A percentile compares a stretch with the other conserved stretches of the same genome.
Evolutionary conservation across 768 basidiomycete species (phyloP).

Genomic region (Boletus rex-veris): DNA sequence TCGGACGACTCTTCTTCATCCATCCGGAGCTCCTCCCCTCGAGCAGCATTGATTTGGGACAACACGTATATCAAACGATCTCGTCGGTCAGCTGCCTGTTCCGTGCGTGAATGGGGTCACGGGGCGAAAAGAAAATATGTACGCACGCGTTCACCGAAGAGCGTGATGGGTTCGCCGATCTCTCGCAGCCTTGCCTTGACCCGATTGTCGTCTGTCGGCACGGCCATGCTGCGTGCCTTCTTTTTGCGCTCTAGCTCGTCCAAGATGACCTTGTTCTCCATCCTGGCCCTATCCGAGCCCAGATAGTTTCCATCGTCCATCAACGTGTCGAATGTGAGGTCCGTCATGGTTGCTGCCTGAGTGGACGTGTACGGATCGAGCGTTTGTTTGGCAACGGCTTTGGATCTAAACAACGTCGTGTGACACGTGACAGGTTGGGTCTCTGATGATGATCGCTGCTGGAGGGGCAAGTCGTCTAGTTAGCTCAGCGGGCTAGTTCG

Average conservation of each 20-base stretch:
- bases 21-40: constrained; percentile 74
- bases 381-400: constrained; percentile 36
- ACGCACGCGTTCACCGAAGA: constrained; percentile 95
- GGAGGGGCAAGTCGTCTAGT: no score
- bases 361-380: neutral
- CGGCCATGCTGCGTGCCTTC: constrained; percentile 87
- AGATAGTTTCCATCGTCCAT: constrained; percentile 75
- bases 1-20: constrained; percentile 67
- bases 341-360: constrained; percentile 48
- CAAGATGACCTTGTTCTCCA: constrained; percentile 83
- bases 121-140: neutral
- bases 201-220: constrained; percentile 94
- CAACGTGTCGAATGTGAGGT: constrained; percentile 72
- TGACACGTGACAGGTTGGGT: neutral
- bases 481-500: neutral
- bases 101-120: constrained; percentile 15
- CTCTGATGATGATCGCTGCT: no score
- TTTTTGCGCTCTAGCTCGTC: constrained; percentile 98
- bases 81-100: constrained; percentile 89
- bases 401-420: constrained; percentile 29
- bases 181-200: constrained; percentile 88
- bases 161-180: constrained; percentile 94
- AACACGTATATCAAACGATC: constrained; percentile 94
- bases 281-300: constrained; percentile 68
- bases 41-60: constrained; percentile 87